Evolutionary conservation across 495 filamentous ascomycete genomes (phyloP), one percentile per base, ranked within the genome.

Genomic region (Cercophora samala): DNA sequence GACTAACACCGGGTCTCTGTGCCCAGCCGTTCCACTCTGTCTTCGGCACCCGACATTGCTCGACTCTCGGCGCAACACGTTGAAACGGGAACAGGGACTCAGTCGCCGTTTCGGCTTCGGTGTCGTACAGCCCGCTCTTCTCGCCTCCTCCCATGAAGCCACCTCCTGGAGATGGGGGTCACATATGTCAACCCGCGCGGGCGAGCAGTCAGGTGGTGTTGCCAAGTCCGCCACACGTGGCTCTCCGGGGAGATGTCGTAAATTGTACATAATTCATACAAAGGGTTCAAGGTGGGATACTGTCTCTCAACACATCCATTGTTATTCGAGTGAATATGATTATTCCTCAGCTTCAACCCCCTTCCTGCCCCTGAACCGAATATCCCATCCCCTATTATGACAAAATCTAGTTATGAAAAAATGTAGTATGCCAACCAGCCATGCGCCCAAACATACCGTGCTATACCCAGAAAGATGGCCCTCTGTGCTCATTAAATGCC

Each of bases 191-290:
- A 62, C 60, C 60, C 60, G 24, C 60, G 60, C 29, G 60, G 22
- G 17, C 58, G 26, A 23, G 5, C 58, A 13, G 22, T 25, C 23
- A 4, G 32, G 18, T 29, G 29, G 13, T 62, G 29, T 18, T 46
- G 60, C 60, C 60, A 62, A 62, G 60, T 62, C 60, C 60, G 60
- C 32, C 60, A 62, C 60, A 42, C 60, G 29, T 37, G 26, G 25
- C 26, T 42, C 60, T 46, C 26, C n/a, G 60, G 32, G n/a, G 60
- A 29, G 25, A 42, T 42, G 60, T 62, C n/a, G 60, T 37, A 62
- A 46, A 62, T n/a, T 62, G 60, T 62, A 62, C 60, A 37, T 62
- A 62, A 37, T 62, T 62, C 60, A 4, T 15, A 42, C 29, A 18
- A 62, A 62, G 32, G 60, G 24, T 5, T 5, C 60, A 29, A 46